phyloP scores from a whole-genome alignment of 805 yeast species.

The Jamesozyma gamospora region DNA sequence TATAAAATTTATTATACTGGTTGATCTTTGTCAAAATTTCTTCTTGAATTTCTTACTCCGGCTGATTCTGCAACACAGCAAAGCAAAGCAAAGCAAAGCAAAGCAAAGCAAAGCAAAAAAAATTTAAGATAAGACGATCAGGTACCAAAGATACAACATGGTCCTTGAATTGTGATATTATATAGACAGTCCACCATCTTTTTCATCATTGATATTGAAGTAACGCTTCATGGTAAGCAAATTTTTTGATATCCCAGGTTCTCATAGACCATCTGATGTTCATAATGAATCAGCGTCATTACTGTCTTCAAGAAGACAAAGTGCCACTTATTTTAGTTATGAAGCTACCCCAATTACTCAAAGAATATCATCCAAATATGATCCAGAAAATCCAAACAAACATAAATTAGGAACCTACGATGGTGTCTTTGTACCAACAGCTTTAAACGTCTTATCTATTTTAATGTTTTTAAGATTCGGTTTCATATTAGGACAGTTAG shows the following conservation, averaged over 20 bases:
- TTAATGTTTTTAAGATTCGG: constrained; percentile 94
- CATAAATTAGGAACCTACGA: constrained; percentile 67
- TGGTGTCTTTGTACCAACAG: constrained; percentile 91
- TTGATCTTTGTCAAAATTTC: no score
- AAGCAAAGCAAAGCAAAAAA: no score
- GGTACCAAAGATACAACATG: no score
- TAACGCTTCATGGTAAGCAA: constrained; percentile 16
- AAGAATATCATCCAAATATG: constrained; percentile 23
- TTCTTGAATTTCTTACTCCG: no score
- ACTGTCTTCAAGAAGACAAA: constrained; percentile 11
- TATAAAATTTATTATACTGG: no score
- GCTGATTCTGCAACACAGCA: no score
- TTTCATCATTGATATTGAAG: not conserved
- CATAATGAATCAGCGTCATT: constrained; percentile 20
- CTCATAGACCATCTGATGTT: constrained; percentile 21
- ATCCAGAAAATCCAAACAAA: constrained; percentile 26
- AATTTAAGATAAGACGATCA: no score
- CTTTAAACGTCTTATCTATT: constrained; percentile 84
- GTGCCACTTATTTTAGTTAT: constrained; percentile 26
- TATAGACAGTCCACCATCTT: no score
- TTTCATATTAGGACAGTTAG: constrained; percentile 90
- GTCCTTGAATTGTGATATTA: no score
- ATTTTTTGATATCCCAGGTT: constrained; percentile 29
- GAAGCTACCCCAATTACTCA: constrained; percentile 17
- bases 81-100: no score